Base-by-base conservation (phyloP, 2,329 filamentous ascomycete species). In the Blastomyces parvus region DNA sequence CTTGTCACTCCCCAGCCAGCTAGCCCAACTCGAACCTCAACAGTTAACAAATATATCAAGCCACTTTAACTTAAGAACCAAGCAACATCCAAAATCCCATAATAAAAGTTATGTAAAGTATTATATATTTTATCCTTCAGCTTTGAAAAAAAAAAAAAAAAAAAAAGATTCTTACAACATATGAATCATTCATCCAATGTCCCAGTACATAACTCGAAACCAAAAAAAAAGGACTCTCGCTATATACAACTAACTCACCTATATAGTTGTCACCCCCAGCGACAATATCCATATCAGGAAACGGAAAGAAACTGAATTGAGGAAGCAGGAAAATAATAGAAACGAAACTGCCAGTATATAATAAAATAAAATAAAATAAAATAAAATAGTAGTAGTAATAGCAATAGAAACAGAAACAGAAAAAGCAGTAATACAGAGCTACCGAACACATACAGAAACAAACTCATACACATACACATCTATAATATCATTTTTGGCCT, bases 211-310 rank as follows among this genome's bases (percentile, higher is more conserved):
- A n/a, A n/a, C n/a, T n/a, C 8, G 27, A n/a, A 56, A 38, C n/a
- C n/a, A 19, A 38, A 22, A 27, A 59, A 44, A 57, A 57, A 38
- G 25, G 11, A 14, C 27, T 27, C 40, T 42, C 22, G 38, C 14
- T 59, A 59, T 59, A 59, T 59, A 59, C 56, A n/a, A n/a, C n/a
- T n/a, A 59, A 59, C 36, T 40, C 53, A 36, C 25, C n/a, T 44
- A 59, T 27, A 42, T 42, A 27, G n/a, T 27, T 3, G 30, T 11
- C 55, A 2, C 14, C 33, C 14, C 33, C n/a, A 19, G 17, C 22
- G 5, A 30, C n/a, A 11, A 17, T 53, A 9, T 14, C 50, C 25
- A 53, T 30, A 17, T 14, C n/a, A 52, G 19, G 46, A 50, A 50
- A 22, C 19, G 17, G 14, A 46, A 46, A 46, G 13, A 46, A 46